phyloP scores from a whole-genome alignment of 1,284 basidiomycete species.

The Sparassis latifolia region DNA sequence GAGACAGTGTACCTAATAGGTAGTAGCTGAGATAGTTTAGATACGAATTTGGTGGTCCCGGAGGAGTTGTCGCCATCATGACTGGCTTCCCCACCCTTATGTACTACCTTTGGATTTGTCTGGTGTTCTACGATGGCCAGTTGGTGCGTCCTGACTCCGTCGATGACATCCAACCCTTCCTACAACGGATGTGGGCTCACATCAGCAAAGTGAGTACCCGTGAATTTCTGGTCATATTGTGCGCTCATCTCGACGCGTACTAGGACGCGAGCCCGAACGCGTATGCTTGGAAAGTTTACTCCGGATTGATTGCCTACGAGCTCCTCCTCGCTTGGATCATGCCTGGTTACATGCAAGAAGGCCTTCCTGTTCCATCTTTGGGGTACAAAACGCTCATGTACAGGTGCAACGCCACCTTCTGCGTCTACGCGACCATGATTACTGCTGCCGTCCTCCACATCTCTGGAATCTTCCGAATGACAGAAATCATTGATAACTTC shows the following conservation, averaged over 20 bases:
- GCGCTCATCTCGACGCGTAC: neutral
- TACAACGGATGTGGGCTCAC: slow-evolving; percentile 80
- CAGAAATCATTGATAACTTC: slow-evolving; percentile 94
- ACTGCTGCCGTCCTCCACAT: slow-evolving; percentile 77
- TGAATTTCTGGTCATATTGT: neutral
- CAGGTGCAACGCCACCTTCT: slow-evolving; percentile 93
- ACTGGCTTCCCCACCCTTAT: slow-evolving; percentile 85
- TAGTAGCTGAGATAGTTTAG: slow-evolving; percentile 30
- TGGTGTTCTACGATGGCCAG: slow-evolving; percentile 92
- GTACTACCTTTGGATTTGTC: slow-evolving; percentile 99
- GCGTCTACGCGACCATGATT: slow-evolving; percentile 82
- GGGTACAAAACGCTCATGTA: slow-evolving; percentile 91
- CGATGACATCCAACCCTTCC: slow-evolving; percentile 76
- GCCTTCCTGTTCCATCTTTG: slow-evolving; percentile 88
- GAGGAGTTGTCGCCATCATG: slow-evolving; percentile 92
- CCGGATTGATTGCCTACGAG: slow-evolving; percentile 85
- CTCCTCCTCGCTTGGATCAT: slow-evolving; percentile 86
- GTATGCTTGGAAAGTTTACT: slow-evolving; percentile 87
- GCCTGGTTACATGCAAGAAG: slow-evolving; percentile 91
- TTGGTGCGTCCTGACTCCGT: slow-evolving; percentile 72
- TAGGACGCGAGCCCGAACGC: slow-evolving; percentile 89
- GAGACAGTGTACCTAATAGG: neutral
- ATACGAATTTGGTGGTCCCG: slow-evolving; percentile 95
- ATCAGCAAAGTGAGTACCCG: slow-evolving; percentile 59
- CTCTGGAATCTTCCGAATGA: slow-evolving; percentile 83